Percentiles rank a stretch among this genome's conserved stretches.
Conservation (phyloP, 306 rosid species). For the Castanea mollissima region DNA sequence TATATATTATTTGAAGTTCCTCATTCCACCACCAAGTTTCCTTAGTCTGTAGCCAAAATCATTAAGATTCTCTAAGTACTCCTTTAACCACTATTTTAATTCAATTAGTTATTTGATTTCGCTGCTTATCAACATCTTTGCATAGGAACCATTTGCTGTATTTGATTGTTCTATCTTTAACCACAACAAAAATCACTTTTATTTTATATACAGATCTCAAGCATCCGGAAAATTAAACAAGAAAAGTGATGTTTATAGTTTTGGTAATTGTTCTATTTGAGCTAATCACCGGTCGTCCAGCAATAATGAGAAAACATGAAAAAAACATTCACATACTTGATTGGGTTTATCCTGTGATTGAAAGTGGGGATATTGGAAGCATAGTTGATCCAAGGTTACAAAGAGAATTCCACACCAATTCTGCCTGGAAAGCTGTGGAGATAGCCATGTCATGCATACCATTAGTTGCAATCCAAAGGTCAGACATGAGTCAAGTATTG, state of each 20-base stretch:
- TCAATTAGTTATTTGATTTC: too few relatives aligned
- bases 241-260: slow-evolving; percentile 19
- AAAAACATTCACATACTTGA: neutral
- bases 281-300: neutral
- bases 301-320: neutral
- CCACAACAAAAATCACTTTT: neutral
- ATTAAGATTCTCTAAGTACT: too few relatives aligned
- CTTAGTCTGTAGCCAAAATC: too few relatives aligned
- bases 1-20: too few relatives aligned
- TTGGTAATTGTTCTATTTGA: slow-evolving; percentile 12
- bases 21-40: too few relatives aligned
- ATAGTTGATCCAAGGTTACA: neutral
- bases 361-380: neutral
- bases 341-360: neutral
- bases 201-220: slow-evolving; percentile 2
- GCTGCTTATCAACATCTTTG: too few relatives aligned
- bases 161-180: too few relatives aligned
- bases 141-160: too few relatives aligned
- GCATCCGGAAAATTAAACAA: slow-evolving; percentile 15
- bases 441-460: slow-evolving; percentile 1
- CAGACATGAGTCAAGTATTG: neutral
- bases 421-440: neutral
- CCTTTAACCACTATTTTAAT: too few relatives aligned
- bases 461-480: neutral
- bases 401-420: neutral